Conservation (phyloP, 2,329 filamentous ascomycete species). For the Colletotrichum tropicicola region DNA sequence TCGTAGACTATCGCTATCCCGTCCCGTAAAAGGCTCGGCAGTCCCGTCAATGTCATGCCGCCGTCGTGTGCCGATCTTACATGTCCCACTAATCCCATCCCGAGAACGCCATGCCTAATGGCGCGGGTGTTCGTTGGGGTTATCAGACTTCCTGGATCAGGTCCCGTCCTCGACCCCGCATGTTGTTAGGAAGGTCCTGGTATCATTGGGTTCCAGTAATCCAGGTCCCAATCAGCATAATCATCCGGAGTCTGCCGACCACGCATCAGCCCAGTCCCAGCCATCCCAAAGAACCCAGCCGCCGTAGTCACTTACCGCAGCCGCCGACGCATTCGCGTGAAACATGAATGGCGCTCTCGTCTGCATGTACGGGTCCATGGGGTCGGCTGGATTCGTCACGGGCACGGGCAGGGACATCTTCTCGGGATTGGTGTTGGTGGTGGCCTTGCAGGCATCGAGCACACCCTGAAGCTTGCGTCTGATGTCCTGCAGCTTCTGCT, state of each 20-base stretch:
- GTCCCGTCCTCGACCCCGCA: constrained; percentile 1
- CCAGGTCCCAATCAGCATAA: constrained; percentile 30
- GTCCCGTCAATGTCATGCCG: background rate
- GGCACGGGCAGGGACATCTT: constrained; percentile 34
- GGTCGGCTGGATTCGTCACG: constrained; percentile 17
- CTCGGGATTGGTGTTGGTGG: constrained; percentile 53
- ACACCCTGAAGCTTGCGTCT: constrained; percentile 50
- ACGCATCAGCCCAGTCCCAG: constrained; percentile 43
- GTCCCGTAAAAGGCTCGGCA: too few species aligned
- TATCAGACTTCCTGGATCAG: background rate
- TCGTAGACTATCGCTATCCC: background rate
- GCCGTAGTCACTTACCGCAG: constrained; percentile 38
- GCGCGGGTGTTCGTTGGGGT: background rate
- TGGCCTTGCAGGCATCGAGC: constrained; percentile 54
- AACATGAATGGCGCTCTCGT: constrained; percentile 37
- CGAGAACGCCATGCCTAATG: background rate
- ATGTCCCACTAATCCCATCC: background rate
- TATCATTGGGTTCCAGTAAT: constrained; percentile 26
- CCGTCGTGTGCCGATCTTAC: background rate
- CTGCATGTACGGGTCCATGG: constrained; percentile 32
- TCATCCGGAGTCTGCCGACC: constrained; percentile 30
- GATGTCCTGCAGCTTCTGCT: constrained; percentile 53
- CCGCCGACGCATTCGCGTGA: constrained; percentile 39
- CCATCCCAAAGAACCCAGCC: constrained; percentile 52
- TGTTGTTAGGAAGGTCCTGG: constrained; percentile 9